A percentile compares a stretch with the other conserved stretches of the same genome.
These are phyloP conservation scores for Tulasnella sp. DNA, from an alignment of 768 basidiomycete genomes.

Conservation along the genomic window DNA sequence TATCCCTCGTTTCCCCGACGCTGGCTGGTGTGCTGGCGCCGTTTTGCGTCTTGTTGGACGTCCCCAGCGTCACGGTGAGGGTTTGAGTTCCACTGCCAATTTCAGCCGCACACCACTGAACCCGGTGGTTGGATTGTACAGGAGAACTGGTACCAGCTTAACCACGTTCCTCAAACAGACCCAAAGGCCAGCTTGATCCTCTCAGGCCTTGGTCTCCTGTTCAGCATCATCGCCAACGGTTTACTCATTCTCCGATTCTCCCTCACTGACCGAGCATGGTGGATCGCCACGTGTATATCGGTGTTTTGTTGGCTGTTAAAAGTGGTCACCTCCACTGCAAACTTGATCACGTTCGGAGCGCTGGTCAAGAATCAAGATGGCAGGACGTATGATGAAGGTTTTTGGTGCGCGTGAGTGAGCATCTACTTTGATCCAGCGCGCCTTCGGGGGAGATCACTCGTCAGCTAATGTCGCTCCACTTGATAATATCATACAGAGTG, in stretches of 20 bases:
- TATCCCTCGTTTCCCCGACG: slow-evolving; percentile 23
- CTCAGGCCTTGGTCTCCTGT: slow-evolving; percentile 17
- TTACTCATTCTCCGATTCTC: slow-evolving; percentile 28
- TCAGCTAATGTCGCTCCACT: no score
- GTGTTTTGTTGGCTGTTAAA: slow-evolving; percentile 27
- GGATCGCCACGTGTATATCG: slow-evolving; percentile 21
- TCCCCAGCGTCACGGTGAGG: slow-evolving; percentile 28
- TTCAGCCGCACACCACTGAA: no score
- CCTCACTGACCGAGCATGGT: slow-evolving; percentile 20
- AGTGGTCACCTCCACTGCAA: slow-evolving; percentile 16
- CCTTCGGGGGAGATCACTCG: no score
- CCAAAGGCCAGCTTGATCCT: slow-evolving; percentile 19
- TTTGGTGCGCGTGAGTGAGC: background rate
- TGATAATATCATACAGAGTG: no score
- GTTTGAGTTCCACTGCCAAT: background rate
- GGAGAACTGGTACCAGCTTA: slow-evolving; percentile 26
- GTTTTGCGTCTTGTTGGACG: slow-evolving; percentile 27
- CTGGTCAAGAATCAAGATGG: background rate
- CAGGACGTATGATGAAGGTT: slow-evolving; percentile 6
- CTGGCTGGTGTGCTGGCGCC: slow-evolving; percentile 28
- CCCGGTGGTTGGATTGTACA: no score
- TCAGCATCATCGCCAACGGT: slow-evolving; percentile 27
- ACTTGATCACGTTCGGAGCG: background rate
- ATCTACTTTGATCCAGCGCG: background rate
- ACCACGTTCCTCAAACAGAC: slow-evolving; percentile 24